Base-by-base conservation (phyloP, 208 protist genomes). In the Crithidia expoeki region DNA sequence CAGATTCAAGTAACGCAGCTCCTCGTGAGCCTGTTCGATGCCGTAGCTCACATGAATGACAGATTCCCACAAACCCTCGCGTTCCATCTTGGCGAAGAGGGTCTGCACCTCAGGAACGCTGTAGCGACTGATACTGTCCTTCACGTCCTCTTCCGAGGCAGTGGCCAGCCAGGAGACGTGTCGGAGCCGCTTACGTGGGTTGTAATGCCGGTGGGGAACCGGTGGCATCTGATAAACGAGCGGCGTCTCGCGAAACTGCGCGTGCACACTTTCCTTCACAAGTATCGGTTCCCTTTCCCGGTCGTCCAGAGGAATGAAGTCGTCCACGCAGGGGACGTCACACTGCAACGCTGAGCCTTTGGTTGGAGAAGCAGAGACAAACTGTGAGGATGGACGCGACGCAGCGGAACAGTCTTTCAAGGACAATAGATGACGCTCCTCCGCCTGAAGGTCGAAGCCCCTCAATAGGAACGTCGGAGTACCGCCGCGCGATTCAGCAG, bases 201-300 rank as follows among this genome's bases (percentile, higher is more conserved):
- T 85, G 74, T 86, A 92, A 51, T 81, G 81, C 7, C 89, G 72
- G 38, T 92, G 89, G 7, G 89, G 86, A 14, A 94, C 78, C 36
- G 76, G 74, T 14, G 89, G 85, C 14, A 61, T 60, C 33, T 91
- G 68, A 28, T 81, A 69, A 2, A 76, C 40, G 0, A 78, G 50
- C 6, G 68, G 58, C 16, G 57, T 52, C 4, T 57, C 70, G 28
- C 63, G 40, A 34, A 76, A 81, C 44, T 71, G 55, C n/a, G 52
- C 53, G 2, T 76, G 68, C 9, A 88, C 72, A 23, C 79, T 88
- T 34, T 69, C 80, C 38, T 51, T 71, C 23, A 73, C 60, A 5
- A 68, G n/a, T 30, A 70, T 47, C 50, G 68, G 38, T 10, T 33
- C 59, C 32, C 36, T 32, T n/a, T 36, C 23, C 4, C 2, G 28